A percentile compares a stretch with the other conserved stretches of the same genome.
These are phyloP conservation scores for Sclerotinia minor DNA, from an alignment of 2,329 filamentous ascomycete genomes.

Conservation along the genomic window DNA sequence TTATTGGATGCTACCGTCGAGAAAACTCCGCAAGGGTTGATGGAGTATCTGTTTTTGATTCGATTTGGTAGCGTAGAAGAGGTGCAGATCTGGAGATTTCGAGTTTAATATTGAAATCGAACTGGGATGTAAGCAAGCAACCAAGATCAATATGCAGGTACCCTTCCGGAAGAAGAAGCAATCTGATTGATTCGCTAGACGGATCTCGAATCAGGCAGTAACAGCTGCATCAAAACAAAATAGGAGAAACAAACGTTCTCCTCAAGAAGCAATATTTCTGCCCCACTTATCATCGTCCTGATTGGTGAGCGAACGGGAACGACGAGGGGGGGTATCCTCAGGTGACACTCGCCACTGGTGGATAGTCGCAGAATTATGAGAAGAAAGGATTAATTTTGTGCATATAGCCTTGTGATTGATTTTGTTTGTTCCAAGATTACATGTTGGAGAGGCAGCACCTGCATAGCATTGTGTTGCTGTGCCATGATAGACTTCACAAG, in stretches of 20 bases:
- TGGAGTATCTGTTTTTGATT: neutral
- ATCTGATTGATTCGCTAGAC: neutral
- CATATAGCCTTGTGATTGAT: neutral
- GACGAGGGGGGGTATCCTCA: neutral
- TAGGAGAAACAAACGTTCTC: neutral
- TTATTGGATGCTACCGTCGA: neutral
- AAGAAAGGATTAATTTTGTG: neutral
- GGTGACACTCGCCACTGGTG: neutral
- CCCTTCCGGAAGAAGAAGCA: neutral
- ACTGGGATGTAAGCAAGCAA: neutral
- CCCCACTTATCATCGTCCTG: too few species aligned
- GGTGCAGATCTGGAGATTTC: neutral
- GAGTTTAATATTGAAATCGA: neutral
- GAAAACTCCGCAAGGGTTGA: neutral
- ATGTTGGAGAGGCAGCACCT: neutral
- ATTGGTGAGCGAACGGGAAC: neutral
- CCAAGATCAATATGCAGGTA: conserved; percentile 1
- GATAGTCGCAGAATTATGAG: neutral
- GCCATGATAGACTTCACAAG: neutral
- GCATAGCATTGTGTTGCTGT: neutral
- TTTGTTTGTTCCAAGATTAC: neutral
- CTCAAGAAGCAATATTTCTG: neutral
- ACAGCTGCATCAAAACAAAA: neutral
- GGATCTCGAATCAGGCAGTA: conserved; percentile 2
- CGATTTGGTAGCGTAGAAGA: neutral